Base-by-base conservation (phyloP, 2,329 filamentous ascomycete genomes). In the Rhynchosporium graminicola region DNA sequence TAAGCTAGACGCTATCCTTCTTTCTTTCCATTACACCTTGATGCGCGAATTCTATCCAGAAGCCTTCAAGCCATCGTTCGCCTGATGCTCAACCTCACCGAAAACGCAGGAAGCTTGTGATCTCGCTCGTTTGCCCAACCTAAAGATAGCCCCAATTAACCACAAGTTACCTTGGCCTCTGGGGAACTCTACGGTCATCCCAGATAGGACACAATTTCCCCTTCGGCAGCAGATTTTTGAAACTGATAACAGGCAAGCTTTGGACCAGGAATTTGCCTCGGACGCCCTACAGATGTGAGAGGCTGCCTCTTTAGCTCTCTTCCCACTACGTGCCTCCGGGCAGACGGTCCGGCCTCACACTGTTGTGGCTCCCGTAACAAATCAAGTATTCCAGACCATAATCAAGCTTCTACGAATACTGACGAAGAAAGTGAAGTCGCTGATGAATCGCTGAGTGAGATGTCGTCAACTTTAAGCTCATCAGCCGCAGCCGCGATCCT, bases 111-210 rank as follows among this genome's bases (percentile, higher is more conserved):
- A 13, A 2, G 28, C 29, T 50, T 29, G 28, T 48, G 26, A 48
- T 28, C 31, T 26, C n/a, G 50, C 50, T 33, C 48, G 38, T 13
- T 38, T 52, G 48, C 31, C 15, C 50, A 54, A 54, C 50, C 31
- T 8, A 20, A 3, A 6, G 7, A 13, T 15, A 12, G 50, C 8
- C 31, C 26, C 50, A 13, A 33, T 28, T 31, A 33, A 38, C 50
- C 10, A 7, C 50, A 3, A 28, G 33, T 3, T 7, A 54, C 15
- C 50, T 28, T 9, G 13, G 50, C 33, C 50, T 20, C 26, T n/a
- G 38, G 13, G 13, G 13, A 15, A 43, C 20, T 9, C 31, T 26
- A n/a, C 6, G 31, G 15, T 52, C 48, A 15, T 50, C 47, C 15
- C 13, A 31, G 15, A 36, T 2, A 38, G 31, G 48, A 52, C 10